phyloP scores from a whole-genome alignment of 495 filamentous ascomycete genomes.

The Annulohypoxylon bovei region DNA sequence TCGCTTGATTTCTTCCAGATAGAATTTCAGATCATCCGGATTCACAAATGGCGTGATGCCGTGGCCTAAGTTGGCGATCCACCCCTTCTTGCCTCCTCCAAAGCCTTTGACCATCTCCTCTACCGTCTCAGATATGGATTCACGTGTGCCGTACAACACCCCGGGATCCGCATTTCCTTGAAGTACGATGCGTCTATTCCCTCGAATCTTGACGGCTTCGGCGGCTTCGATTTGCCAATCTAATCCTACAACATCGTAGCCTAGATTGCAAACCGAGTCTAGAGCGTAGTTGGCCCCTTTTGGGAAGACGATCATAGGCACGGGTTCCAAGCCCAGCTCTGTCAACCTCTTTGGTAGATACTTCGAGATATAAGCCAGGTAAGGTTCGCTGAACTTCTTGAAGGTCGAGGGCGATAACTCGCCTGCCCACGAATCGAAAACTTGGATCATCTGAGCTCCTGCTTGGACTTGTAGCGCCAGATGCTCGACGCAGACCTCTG shows the following conservation, averaged over 20 bases:
- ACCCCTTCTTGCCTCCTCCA: conserved; percentile 63
- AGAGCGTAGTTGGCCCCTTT: conserved; percentile 99
- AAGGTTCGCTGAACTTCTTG: conserved; percentile 83
- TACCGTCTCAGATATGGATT: conserved; percentile 80
- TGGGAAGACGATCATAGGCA: conserved; percentile 99
- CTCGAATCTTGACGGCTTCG: conserved; percentile 79
- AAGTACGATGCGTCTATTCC: conserved; percentile 74
- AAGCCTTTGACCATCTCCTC: conserved; percentile 89
- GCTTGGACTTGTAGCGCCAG: conserved; percentile 90
- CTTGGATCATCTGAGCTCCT: conserved; percentile 90
- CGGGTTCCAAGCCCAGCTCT: conserved; percentile 77
- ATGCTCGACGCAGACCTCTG: conserved; percentile 92
- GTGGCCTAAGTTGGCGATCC: conserved; percentile 92
- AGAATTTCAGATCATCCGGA: conserved; percentile 90
- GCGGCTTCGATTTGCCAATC: conserved; percentile 95
- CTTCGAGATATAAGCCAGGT: conserved; percentile 82
- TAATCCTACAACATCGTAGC: conserved; percentile 91
- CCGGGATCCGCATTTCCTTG: conserved; percentile 98
- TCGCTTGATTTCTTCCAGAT: conserved; percentile 91
- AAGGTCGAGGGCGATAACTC: conserved; percentile 88
- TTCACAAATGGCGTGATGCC: conserved; percentile 94
- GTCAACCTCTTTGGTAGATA: conserved; percentile 75
- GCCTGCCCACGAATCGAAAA: conserved; percentile 99
- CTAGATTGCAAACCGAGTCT: conserved; percentile 84
- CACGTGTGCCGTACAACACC: conserved; percentile 83